Percentiles rank a stretch among this genome's conserved stretches.
Evolutionary conservation across 2,329 filamentous ascomycete species (phyloP).

Genomic region (Phialophora chinensis): DNA sequence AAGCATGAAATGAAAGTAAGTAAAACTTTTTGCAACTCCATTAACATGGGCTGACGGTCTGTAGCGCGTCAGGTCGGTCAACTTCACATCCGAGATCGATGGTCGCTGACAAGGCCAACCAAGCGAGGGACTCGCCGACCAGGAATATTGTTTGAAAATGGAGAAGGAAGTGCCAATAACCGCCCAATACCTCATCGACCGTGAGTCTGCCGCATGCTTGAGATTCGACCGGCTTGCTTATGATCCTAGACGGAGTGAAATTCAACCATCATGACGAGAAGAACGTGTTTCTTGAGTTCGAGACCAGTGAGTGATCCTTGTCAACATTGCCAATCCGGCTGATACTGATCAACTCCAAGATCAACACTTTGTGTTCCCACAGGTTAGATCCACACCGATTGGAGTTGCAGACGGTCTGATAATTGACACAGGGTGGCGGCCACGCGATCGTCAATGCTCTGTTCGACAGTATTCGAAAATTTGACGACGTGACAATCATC

Average conservation of each 20-base stretch:
- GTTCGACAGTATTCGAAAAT: constrained; percentile 47
- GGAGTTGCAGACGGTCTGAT: neutral
- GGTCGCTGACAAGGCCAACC: constrained; percentile 15
- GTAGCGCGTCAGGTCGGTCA: constrained; percentile 27
- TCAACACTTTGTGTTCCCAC: constrained; percentile 51
- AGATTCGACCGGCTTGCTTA: neutral
- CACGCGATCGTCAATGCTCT: constrained; percentile 48
- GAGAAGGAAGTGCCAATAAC: constrained; percentile 47
- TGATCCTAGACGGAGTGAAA: constrained; percentile 38
- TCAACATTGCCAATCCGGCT: neutral
- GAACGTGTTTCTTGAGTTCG: constrained; percentile 50
- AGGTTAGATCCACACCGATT: constrained; percentile 29
- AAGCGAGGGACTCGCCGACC: constrained; percentile 46
- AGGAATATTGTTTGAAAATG: constrained; percentile 50
- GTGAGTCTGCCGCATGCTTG: constrained; percentile 20
- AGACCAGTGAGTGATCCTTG: constrained; percentile 40
- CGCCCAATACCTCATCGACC: constrained; percentile 47
- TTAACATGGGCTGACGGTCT: constrained; percentile 3
- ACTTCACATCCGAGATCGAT: neutral
- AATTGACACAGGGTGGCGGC: constrained; percentile 42
- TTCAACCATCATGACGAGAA: constrained; percentile 48
- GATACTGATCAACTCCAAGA: constrained; percentile 26
- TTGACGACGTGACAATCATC: constrained; percentile 45
- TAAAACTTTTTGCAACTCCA: neutral
- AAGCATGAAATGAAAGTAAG: constrained; percentile 35